Evolutionary conservation across 1,284 basidiomycete genomes (phyloP), one percentile per base, ranked within the genome.

Genomic region (Austroboletus niveus): DNA sequence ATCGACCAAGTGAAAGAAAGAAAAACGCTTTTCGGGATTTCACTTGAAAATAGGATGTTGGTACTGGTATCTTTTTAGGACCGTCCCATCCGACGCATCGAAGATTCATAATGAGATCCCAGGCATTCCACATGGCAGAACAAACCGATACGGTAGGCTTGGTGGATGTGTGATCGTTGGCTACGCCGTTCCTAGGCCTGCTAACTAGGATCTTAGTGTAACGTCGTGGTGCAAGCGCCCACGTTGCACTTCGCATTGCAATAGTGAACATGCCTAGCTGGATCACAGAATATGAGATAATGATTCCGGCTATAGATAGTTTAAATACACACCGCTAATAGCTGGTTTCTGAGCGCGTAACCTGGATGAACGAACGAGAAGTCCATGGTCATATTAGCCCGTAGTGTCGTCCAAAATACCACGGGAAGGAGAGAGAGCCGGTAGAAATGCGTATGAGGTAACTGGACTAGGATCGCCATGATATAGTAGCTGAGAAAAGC

Each of bases 381-480:
- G 48, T 67, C 67, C 29, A 67, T n/a, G 31, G 53, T 51, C 44
- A 49, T 49, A 40, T 29, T 44, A 22, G 57, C 57, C 4, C 56
- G 56, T 14, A 55, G 47, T 31, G 55, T 27, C n/a, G 48, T 10
- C 55, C 60, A 58, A 29, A 57, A 49, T 9, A 65, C 52, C 0
- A 57, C 20, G 5, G 67, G 69, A 44, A 70, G 66, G 34, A 70
- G 45, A 34, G 65, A 58, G 1, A 17, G 11, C 41, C 58, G 56
- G 47, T 55, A 56, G 11, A 65, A 8, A 17, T 11, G 22, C 15
- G 59, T 57, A 14, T 29, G 47, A 8, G 55, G 60, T 6, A 67
- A 42, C 41, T 70, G 68, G 2, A 70, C 63, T 27, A 66, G 45
- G 24, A 70, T 49, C 2, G 68, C 64, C 66, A 70, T 68, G 11